Evolutionary conservation across 352 stramenopile species (phyloP), one percentile per base, ranked within the genome.

Genomic region (Pseudoperonospora humuli): DNA sequence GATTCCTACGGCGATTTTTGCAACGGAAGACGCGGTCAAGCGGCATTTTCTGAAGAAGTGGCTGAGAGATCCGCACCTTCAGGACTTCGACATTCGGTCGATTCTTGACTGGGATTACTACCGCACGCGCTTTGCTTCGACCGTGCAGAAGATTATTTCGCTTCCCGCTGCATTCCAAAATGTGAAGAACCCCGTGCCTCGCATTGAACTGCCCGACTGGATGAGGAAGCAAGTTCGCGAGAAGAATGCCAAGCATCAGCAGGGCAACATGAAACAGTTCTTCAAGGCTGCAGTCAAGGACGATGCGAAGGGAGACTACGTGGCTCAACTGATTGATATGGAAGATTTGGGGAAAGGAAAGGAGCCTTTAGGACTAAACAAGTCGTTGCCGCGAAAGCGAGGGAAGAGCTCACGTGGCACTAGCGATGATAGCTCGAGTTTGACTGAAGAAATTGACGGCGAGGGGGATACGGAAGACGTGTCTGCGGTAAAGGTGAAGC

Each of bases 51-150:
- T 99, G n/a, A 82, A 96, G 14, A 98, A 98, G 52, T 99, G 96
- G 96, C 64, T 98, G 14, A 96, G 93, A 48, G 77, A 95, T 43
- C 83, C 82, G 1, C 80, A 86, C 10, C 57, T 98, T 32, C 79
- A 96, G 31, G 93, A 96, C 45, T 95, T 96, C 39, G 85, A 96
- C 48, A 78, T 98, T 46, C 74, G 95, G 4, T 88, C 93, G 27
- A 84, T 99, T 45, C 62, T 99, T 11, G 96, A 99, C 68, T 99
- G 96, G 96, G 87, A 98, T 48, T 99, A 99, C 57, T 99, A 99
- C 64, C 73, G 79, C 10, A 66, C 54, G 9, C 76, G 79, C 18
- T 91, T 85, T 44, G 75, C 74, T 8, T 75, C 71, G 24, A 97
- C 90, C 0, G 95, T 99, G 25, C 95, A 97, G 42, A 99, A 99